These are phyloP conservation scores for Psilocybe cyanescens DNA, from an alignment of 768 basidiomycete genomes.

Conservation along the genomic window DNA sequence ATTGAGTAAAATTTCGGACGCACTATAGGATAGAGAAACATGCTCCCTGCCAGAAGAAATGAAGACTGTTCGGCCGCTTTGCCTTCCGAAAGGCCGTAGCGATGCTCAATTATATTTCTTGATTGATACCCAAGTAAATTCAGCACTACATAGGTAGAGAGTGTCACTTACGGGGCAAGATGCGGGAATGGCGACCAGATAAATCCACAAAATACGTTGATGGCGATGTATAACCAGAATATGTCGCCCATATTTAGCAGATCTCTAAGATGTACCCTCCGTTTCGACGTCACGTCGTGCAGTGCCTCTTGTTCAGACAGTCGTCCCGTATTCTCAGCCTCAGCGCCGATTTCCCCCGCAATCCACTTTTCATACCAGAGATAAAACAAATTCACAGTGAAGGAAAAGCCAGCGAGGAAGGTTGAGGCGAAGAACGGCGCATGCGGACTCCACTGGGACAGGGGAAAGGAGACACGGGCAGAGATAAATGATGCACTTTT, in stretches of 20 bases:
- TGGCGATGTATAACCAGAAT: constrained; percentile 17
- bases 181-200: constrained; percentile 17
- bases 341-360: constrained; percentile 3
- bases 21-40: constrained; percentile 14
- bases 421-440: constrained; percentile 15
- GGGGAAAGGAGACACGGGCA: constrained; percentile 13
- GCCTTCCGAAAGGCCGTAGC: constrained; percentile 11
- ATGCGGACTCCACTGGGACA: constrained; percentile 15
- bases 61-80: constrained; percentile 16
- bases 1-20: background rate
- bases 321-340: constrained; percentile 2
- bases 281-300: constrained; percentile 10
- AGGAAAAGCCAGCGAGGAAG: constrained; percentile 15
- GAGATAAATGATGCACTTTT: constrained; percentile 13
- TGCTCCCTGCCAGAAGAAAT: constrained; percentile 12
- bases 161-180: constrained; percentile 14
- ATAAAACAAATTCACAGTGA: constrained; percentile 13
- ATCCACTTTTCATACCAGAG: constrained; percentile 17
- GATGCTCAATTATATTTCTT: constrained; percentile 14
- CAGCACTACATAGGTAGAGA: background rate
- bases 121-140: background rate
- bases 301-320: constrained; percentile 7
- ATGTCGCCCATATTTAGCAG: constrained; percentile 14
- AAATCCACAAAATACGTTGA: constrained; percentile 16
- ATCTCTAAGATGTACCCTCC: constrained; percentile 9